Evolutionary conservation across 768 basidiomycete genomes (phyloP), one percentile per base, ranked within the genome.

Genomic region (Rhizopogon rudus): DNA sequence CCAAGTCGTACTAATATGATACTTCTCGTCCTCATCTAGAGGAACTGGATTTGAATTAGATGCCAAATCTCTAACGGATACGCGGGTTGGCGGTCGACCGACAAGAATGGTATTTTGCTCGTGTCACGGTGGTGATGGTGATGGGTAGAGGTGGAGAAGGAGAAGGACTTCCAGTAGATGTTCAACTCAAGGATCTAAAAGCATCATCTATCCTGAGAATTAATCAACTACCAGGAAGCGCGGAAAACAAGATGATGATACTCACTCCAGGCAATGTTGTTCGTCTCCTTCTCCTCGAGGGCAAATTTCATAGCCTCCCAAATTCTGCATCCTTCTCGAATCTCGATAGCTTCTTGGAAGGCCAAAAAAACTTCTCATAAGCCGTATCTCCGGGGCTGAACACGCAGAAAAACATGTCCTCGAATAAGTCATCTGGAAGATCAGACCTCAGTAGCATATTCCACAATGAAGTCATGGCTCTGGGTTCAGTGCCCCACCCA

Each of bases 291-390:
- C 92, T 1, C 88, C 91, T 50, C 86, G 73, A 44, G 74, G 65
- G 59, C 80, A 81, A 39, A 93, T 73, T 58, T 89, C 85, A 0
- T 61, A 72, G 0, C 84, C 93, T 7, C 93, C 91, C 2, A 97
- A 77, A 41, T 71, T 77, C 17, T 71, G 60, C 40, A 95, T 66
- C 25, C 93, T 73, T 41, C 91, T 74, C 7, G 81, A 76, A 73
- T 41, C 91, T 74, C 7, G 81, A 76, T 1, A 95, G 70, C 57
- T 88, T 86, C 70, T 93, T 95, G 3, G 87, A 88, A 0, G 93
- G 88, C 93, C 93, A 97, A 67, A 91, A 93, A 57, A 93, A 96
- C 59, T 87, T 88, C 60, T 92, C 88, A 62, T 96, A 97, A 0
- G 86, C 78, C 2, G 86, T 83, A 64, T 95, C 93, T 3, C 93